Evolutionary conservation across 148 eudicot genomes (phyloP).

Genomic region (Chenopodium quinoa): DNA sequence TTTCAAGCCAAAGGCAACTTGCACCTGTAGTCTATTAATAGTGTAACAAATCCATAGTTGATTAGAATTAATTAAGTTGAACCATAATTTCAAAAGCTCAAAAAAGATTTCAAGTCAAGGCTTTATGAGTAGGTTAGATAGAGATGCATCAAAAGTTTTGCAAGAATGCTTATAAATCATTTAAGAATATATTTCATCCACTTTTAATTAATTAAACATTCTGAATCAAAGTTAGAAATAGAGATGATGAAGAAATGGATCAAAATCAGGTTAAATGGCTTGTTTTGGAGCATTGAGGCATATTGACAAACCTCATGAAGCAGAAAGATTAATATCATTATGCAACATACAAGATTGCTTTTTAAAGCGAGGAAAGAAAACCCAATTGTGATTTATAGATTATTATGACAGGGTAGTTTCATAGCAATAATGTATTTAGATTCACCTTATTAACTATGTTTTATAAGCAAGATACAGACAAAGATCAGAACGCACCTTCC

Average conservation of each 20-base stretch:
- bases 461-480: slow-evolving; percentile 1
- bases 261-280: background rate
- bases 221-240: background rate
- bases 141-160: background rate
- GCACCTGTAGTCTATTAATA: background rate
- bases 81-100: background rate
- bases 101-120: background rate
- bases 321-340: background rate
- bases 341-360: background rate
- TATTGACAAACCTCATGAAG: background rate
- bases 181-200: background rate
- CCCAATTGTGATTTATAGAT: background rate
- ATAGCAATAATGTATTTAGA: background rate
- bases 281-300: background rate
- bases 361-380: background rate
- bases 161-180: background rate
- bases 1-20: background rate
- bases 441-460: background rate
- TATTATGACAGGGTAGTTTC: background rate
- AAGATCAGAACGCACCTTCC: slow-evolving; percentile 56
- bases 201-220: background rate
- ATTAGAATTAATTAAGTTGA: background rate
- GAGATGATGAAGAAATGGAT: background rate
- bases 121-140: background rate
- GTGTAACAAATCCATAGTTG: background rate